These are phyloP conservation scores for Luzula sylvatica DNA, from an alignment of 176 grass and related monocot species.

Conservation along the genomic window DNA sequence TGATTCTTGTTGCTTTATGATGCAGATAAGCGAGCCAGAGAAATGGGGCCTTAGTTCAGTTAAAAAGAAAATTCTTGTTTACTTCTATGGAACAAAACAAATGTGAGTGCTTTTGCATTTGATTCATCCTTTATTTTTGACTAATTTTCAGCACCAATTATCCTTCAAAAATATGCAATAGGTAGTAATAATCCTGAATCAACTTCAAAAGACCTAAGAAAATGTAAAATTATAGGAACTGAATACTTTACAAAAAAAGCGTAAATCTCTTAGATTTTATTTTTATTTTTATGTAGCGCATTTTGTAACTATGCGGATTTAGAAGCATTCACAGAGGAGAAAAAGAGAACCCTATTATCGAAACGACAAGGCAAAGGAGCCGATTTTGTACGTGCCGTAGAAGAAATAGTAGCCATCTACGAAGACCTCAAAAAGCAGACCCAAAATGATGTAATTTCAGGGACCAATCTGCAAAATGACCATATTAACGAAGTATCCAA, in stretches of 20 bases:
- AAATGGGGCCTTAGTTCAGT: conserved; percentile 51
- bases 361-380: conserved; percentile 85
- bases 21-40: conserved; percentile 86
- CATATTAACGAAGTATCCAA: conserved; percentile 3
- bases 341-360: conserved; percentile 74
- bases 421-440: conserved; percentile 64
- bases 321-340: conserved; percentile 95
- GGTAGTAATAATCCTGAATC: too few species aligned
- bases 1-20: neutral
- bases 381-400: conserved; percentile 86
- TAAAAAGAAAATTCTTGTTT: conserved; percentile 83
- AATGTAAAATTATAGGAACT: too few species aligned
- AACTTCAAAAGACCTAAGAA: too few species aligned
- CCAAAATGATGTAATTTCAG: neutral
- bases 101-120: conserved; percentile 63
- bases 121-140: conserved; percentile 10
- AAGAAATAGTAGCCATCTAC: conserved; percentile 83
- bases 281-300: conserved; percentile 37
- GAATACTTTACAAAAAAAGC: too few species aligned
- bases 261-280: too few species aligned
- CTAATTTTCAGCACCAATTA: too few species aligned
- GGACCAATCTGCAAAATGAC: neutral
- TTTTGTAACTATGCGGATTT: conserved; percentile 95
- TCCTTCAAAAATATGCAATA: too few species aligned
- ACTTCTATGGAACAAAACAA: conserved; percentile 97